Evolutionary conservation across 345 rosid species (phyloP), one percentile per base, ranked within the genome.

Genomic region (Luvunga scandens): DNA sequence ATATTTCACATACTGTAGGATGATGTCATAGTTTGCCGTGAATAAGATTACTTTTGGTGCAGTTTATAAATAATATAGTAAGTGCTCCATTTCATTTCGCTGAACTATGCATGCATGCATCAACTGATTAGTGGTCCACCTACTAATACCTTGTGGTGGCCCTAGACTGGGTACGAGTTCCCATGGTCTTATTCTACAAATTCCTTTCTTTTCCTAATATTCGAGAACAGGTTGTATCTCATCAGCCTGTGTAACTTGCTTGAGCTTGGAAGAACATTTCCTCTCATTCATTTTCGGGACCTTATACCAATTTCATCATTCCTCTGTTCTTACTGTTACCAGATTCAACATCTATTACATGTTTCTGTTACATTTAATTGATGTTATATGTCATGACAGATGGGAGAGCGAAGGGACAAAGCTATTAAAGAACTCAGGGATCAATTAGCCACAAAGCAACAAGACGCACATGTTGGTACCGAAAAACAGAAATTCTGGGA

Each of bases 341-440:
- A 1, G 13, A 28, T 30, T 39, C 14, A 10, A 45, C 57, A 18
- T 36, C 18, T 4, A 7, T 24, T 42, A 73, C 36, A 38, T 72
- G 30, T 33, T 22, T 31, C 19, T 27, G 59, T 77, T 18, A 7
- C 3, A 55, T 38, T 22, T 30, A 45, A 12, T 45, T 45, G 14
- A 68, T 25, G 28, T 10, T 80, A 27, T 71, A 76, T 21, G 57
- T 79, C 21, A 74, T 64, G 34, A 61, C 90, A 95, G 98, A 83
- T 89, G 89, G 98, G 94, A 67, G 97, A 91, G 81, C 78, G 93
- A n/a, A 87, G 95, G 69, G 99, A 89, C 83, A 89, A 84, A 84
- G 91, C 94, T 3, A 63, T 93, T 19, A 87, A 91, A 85, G 95
- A 90, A 79, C 92, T 93, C 50, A 82, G 85, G 66, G 93, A 87